These are phyloP conservation scores for Dalbergia oliveri DNA, from an alignment of 306 rosid species.

Conservation along the genomic window DNA sequence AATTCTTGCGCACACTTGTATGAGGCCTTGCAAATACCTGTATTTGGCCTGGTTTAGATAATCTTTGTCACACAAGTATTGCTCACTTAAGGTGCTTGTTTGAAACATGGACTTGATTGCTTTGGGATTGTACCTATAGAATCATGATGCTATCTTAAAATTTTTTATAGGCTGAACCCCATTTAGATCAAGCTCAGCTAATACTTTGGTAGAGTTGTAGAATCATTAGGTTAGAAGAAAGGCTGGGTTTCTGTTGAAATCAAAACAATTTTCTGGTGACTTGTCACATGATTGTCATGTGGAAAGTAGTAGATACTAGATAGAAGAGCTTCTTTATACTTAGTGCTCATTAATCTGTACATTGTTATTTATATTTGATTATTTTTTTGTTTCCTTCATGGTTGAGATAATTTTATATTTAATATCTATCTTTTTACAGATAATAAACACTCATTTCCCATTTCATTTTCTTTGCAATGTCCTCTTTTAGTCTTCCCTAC, in stretches of 20 bases:
- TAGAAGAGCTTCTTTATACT: not conserved
- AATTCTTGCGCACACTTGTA: not conserved
- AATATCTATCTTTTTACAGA: not conserved
- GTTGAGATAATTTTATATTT: not conserved
- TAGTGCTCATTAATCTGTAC: not conserved
- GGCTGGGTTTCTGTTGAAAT: not conserved
- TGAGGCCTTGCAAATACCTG: slow-evolving; percentile 35
- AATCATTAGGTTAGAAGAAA: slow-evolving; percentile 10
- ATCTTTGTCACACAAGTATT: not conserved
- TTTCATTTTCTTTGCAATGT: not conserved
- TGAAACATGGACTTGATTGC: slow-evolving; percentile 5
- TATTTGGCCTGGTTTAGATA: not conserved
- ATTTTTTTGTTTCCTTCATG: not conserved
- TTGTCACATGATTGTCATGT: too few relatives aligned
- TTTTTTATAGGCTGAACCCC: not conserved
- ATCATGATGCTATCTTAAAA: slow-evolving; percentile 15
- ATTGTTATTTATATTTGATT: slow-evolving; percentile 8
- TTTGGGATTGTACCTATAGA: slow-evolving; percentile 17
- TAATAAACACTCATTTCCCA: slow-evolving; percentile 2
- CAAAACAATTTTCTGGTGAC: not conserved
- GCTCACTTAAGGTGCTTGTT: slow-evolving; percentile 20
- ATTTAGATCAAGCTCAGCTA: not conserved
- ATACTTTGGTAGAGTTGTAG: slow-evolving; percentile 32
- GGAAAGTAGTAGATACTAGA: slow-evolving; percentile 16
- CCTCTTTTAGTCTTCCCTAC: slow-evolving; percentile 7